Conservation (phyloP, 768 basidiomycete species). For the Leccinum subgranulosum region DNA sequence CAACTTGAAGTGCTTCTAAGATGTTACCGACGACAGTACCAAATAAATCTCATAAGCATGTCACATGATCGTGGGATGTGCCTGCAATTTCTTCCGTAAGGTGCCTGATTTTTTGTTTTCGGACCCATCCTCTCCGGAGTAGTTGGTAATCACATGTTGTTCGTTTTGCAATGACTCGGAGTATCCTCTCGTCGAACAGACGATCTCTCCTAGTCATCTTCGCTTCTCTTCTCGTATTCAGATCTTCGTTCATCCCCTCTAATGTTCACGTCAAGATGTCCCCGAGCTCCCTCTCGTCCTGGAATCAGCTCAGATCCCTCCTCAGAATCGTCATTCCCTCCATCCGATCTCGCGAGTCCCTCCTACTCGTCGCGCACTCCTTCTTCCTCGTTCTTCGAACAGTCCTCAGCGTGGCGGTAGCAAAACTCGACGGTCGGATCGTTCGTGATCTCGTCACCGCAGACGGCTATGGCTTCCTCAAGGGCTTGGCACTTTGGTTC, state of each 20-base stretch:
- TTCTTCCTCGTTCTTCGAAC: conserved; percentile 85
- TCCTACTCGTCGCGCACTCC: conserved; percentile 74
- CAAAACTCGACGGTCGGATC: conserved; percentile 83
- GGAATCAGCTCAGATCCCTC: conserved; percentile 72
- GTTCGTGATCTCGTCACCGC: conserved; percentile 88
- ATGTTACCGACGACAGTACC: too few relatives aligned
- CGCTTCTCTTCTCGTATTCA: conserved; percentile 48
- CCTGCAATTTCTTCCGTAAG: too few relatives aligned
- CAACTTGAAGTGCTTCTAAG: too few relatives aligned
- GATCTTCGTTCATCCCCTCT: conserved; percentile 37
- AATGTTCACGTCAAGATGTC: conserved; percentile 62
- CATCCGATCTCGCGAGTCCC: conserved; percentile 62
- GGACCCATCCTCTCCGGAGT: not conserved
- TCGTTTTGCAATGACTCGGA: conserved; percentile 7
- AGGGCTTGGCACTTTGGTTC: conserved; percentile 86
- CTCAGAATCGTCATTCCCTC: conserved; percentile 68
- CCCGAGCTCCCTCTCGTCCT: conserved; percentile 47
- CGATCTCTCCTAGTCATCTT: conserved; percentile 41
- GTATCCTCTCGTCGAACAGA: not conserved
- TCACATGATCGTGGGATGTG: too few relatives aligned
- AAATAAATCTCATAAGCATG: too few relatives aligned
- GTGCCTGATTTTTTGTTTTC: too few relatives aligned
- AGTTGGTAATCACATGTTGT: conserved; percentile 11
- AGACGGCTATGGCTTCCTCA: conserved; percentile 77
- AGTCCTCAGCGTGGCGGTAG: conserved; percentile 83